These are phyloP conservation scores for Mallotus japonicus DNA, from an alignment of 441 rosid genomes.

Conservation along the genomic window DNA sequence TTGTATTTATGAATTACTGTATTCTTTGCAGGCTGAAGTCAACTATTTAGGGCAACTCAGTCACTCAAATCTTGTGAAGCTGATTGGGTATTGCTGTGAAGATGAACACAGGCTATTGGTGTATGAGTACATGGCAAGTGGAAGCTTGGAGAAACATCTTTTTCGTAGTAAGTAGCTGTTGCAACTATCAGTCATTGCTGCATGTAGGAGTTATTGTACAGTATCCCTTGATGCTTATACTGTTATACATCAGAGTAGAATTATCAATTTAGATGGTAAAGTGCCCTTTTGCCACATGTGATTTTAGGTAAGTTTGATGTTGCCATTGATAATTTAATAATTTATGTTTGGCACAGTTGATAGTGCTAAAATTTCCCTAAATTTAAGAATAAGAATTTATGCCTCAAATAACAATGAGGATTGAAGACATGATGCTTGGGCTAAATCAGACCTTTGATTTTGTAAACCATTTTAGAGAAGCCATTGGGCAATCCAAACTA, in stretches of 20 bases:
- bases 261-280: background rate
- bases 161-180: slow-evolving; percentile 69
- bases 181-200: background rate
- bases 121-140: slow-evolving; percentile 93
- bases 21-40: slow-evolving; percentile 79
- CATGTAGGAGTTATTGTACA: background rate
- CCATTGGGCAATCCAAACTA: background rate
- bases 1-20: slow-evolving; percentile 5
- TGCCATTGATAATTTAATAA: background rate
- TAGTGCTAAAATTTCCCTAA: background rate
- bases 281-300: background rate
- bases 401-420: background rate
- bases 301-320: background rate
- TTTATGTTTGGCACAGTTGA: background rate
- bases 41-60: slow-evolving; percentile 92
- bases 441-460: background rate
- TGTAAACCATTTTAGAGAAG: background rate
- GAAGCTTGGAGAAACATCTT: slow-evolving; percentile 94
- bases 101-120: slow-evolving; percentile 91
- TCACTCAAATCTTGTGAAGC: slow-evolving; percentile 94
- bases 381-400: background rate
- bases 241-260: background rate
- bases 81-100: slow-evolving; percentile 98
- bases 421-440: background rate
- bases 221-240: background rate